These are phyloP conservation scores for Aureoboletus auriporus DNA, from an alignment of 768 basidiomycete genomes.

Conservation along the genomic window DNA sequence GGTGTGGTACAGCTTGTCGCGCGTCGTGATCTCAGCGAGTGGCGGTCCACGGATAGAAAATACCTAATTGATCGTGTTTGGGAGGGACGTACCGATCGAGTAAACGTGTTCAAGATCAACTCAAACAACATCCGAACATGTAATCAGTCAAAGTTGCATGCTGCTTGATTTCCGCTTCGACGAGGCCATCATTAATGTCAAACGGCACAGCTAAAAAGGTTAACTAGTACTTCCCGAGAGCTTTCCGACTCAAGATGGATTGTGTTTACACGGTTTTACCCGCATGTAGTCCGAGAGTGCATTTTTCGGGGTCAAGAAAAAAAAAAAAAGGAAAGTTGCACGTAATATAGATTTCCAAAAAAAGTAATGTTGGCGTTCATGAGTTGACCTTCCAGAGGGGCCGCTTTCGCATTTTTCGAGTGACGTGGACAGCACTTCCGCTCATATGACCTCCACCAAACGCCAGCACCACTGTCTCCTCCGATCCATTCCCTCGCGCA, in stretches of 20 bases:
- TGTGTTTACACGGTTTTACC: constrained; percentile 2
- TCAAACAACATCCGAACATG: constrained; percentile 15
- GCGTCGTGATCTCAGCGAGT: constrained; percentile 39
- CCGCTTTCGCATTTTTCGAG: constrained; percentile 80
- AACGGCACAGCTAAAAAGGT: constrained; percentile 25
- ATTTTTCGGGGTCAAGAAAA: constrained; percentile 13
- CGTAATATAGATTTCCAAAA: constrained; percentile 26
- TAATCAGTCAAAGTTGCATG: constrained; percentile 9
- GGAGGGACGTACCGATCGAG: constrained; percentile 15
- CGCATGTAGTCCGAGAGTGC: background rate
- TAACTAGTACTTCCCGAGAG: constrained; percentile 23
- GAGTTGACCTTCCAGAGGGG: constrained; percentile 82
- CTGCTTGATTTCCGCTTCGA: constrained; percentile 6
- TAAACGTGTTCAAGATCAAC: constrained; percentile 10
- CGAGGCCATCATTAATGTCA: constrained; percentile 17
- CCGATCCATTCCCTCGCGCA: constrained; percentile 64
- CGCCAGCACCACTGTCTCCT: constrained; percentile 90
- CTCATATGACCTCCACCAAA: constrained; percentile 71
- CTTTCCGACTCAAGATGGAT: constrained; percentile 6
- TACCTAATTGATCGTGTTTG: constrained; percentile 47
- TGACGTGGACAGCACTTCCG: constrained; percentile 80
- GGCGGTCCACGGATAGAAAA: constrained; percentile 45
- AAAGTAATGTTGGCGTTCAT: constrained; percentile 38
- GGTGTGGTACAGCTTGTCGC: constrained; percentile 2
- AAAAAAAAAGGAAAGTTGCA: constrained; percentile 17